Evolutionary conservation across 371 early-diverging fungal species (phyloP).

Genomic region (Synchytrium microbalum): DNA sequence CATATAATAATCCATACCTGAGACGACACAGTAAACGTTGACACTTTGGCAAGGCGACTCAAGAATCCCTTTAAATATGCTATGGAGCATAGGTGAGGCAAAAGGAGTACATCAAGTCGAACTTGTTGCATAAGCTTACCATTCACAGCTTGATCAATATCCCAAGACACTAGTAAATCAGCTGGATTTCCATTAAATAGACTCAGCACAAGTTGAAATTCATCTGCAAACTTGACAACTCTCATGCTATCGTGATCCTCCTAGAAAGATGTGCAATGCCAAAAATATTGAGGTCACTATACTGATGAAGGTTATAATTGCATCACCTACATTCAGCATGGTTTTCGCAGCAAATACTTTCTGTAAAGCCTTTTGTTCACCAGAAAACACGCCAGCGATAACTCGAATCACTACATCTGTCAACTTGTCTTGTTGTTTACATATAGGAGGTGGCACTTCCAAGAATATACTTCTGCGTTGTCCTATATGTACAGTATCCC

Average conservation of each 20-base stretch:
- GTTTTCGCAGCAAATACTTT: constrained; percentile 7
- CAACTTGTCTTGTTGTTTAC: background rate
- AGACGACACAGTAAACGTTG: constrained; percentile 50
- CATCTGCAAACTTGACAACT: constrained; percentile 61
- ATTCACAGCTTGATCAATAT: constrained; percentile 56
- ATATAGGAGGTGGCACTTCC: background rate
- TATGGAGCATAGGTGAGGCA: constrained; percentile 5
- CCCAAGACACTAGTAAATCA: constrained; percentile 56
- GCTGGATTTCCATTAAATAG: constrained; percentile 69
- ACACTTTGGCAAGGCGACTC: constrained; percentile 39
- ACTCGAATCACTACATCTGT: constrained; percentile 7
- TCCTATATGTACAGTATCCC: constrained; percentile 1
- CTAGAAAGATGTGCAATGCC: constrained; percentile 20
- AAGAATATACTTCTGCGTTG: background rate
- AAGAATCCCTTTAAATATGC: constrained; percentile 46
- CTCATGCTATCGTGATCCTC: constrained; percentile 55
- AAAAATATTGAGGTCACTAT: constrained; percentile 13
- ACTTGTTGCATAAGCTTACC: constrained; percentile 26
- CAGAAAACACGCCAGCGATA: constrained; percentile 20
- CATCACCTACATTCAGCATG: background rate
- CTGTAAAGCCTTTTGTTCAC: constrained; percentile 16
- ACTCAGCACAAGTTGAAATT: constrained; percentile 70
- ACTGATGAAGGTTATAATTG: constrained; percentile 2
- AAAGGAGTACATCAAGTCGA: background rate
- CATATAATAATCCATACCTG: constrained; percentile 45